Evolutionary conservation across 106 monocot species (phyloP), one percentile per base, ranked within the genome.

Genomic region (Allium cepa): DNA sequence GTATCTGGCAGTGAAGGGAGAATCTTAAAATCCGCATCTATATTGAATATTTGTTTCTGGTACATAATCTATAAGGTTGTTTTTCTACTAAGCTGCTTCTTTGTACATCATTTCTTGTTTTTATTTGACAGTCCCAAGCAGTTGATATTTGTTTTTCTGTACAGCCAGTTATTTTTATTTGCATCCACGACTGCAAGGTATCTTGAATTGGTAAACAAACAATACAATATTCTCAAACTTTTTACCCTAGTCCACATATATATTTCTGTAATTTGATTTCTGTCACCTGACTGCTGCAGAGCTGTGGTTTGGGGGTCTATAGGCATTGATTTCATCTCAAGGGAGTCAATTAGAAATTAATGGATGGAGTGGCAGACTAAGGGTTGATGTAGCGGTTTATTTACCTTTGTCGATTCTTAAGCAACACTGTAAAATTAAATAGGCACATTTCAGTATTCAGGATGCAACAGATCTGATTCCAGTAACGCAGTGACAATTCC

Each of bases 61-160:
- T 47, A 92, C 84, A 74, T 83, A 89, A 9, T 78, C 88, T 66
- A 67, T 88, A 69, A 92, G 91, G 22, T 92, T 79, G 86, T 92
- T 18, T 81, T 96, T 56, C 84, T 96, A 64, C 82, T 88, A 69
- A 84, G 36, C 36, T 36, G 36, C 36, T 36, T 36, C 36, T 36
- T 36, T 22, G 1, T 5, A 36, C 36, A 36, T 36, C 36, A 36
- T 36, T 36, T 36, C 5, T 36, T 36, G 36, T 5, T 36, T 36
- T 36, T 36, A 36, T 36, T 36, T 36, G 5, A 36, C 36, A 36
- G 3, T 36, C 36, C 3, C 36, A 36, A 36, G 36, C 36, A 36
- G 36, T 22, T 22, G 1, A 22, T 22, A 22, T 22, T 22, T 22
- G 22, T 22, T 22, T 22, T 22, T 22, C 22, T 22, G 22, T 36